Evolutionary conservation across 192 early-diverging fungal species (phyloP).

Genomic region (Rhizoclosmatium globosum): DNA sequence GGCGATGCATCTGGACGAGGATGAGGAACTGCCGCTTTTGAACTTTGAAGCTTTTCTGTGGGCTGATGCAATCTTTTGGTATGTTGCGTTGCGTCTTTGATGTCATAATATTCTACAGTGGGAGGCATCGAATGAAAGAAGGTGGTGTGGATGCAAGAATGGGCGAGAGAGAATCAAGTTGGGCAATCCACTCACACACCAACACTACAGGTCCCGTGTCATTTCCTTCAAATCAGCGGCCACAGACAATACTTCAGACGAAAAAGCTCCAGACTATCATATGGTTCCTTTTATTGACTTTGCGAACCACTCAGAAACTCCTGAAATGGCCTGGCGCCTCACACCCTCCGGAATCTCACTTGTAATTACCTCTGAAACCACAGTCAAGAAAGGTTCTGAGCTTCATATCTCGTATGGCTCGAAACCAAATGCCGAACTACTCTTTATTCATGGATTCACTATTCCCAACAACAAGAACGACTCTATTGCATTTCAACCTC

Average conservation of each 20-base stretch:
- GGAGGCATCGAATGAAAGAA: background rate
- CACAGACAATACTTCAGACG: background rate
- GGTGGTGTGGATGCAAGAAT: too few species aligned
- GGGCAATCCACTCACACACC: too few species aligned
- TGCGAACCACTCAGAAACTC: constrained; percentile 69
- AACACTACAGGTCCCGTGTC: constrained; percentile 54
- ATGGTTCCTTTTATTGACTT: constrained; percentile 78
- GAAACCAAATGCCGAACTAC: constrained; percentile 73
- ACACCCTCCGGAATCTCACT: constrained; percentile 45
- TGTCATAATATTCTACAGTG: background rate
- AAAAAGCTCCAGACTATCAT: constrained; percentile 51
- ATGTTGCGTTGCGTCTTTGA: background rate
- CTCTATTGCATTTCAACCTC: constrained; percentile 36
- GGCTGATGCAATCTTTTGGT: constrained; percentile 77
- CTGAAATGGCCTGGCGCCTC: constrained; percentile 68
- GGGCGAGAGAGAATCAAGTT: too few species aligned
- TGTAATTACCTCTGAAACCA: constrained; percentile 5
- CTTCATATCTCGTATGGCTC: constrained; percentile 71
- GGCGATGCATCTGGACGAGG: constrained; percentile 22
- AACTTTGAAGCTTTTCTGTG: constrained; percentile 64
- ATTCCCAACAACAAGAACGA: constrained; percentile 59
- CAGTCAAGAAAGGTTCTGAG: constrained; percentile 44
- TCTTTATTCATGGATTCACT: constrained; percentile 76
- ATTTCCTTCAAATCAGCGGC: constrained; percentile 56
- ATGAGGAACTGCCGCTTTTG: constrained; percentile 20